These are phyloP conservation scores for Hygrocybe punicea DNA, from an alignment of 768 basidiomycete genomes.

Conservation along the genomic window DNA sequence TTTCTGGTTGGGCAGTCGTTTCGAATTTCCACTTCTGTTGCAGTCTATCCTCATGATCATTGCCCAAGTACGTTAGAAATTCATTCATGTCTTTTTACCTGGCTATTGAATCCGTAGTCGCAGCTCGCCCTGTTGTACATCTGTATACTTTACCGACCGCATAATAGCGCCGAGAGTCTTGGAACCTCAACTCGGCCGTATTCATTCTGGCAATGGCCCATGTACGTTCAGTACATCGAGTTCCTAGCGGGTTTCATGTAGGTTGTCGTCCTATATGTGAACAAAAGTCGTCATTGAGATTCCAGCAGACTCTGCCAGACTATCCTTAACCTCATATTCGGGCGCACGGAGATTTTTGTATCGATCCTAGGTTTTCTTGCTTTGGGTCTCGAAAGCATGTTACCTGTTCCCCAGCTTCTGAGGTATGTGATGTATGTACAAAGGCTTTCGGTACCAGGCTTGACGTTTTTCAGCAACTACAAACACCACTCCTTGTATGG, in stretches of 20 bases:
- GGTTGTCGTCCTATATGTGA: conserved; percentile 14
- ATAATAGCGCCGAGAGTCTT: conserved; percentile 54
- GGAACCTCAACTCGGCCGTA: conserved; percentile 62
- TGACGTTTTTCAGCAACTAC: conserved; percentile 55
- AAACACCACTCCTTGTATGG: conserved; percentile 77
- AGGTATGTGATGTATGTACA: conserved; percentile 44
- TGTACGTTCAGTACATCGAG: conserved; percentile 75
- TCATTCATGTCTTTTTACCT: conserved; percentile 11
- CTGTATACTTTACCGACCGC: conserved; percentile 69
- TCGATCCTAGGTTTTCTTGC: conserved; percentile 70
- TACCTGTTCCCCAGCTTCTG: conserved; percentile 82
- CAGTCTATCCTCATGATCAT: conserved; percentile 85
- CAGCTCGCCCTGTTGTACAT: conserved; percentile 79
- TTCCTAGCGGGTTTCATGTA: conserved; percentile 79
- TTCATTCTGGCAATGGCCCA: conserved; percentile 83
- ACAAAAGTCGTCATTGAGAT: conserved; percentile 23
- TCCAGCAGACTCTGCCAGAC: conserved; percentile 55
- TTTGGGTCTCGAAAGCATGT: conserved; percentile 76
- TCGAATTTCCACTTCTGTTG: conserved; percentile 72
- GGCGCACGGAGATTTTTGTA: conserved; percentile 57
- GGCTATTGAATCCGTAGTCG: neutral
- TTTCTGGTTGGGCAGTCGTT: conserved; percentile 84
- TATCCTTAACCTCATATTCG: conserved; percentile 73
- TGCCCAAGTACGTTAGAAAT: conserved; percentile 56
- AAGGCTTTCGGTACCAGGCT: neutral